Evolutionary conservation across 2,329 filamentous ascomycete genomes (phyloP).

Genomic region (Metarhizium guizhouense): DNA sequence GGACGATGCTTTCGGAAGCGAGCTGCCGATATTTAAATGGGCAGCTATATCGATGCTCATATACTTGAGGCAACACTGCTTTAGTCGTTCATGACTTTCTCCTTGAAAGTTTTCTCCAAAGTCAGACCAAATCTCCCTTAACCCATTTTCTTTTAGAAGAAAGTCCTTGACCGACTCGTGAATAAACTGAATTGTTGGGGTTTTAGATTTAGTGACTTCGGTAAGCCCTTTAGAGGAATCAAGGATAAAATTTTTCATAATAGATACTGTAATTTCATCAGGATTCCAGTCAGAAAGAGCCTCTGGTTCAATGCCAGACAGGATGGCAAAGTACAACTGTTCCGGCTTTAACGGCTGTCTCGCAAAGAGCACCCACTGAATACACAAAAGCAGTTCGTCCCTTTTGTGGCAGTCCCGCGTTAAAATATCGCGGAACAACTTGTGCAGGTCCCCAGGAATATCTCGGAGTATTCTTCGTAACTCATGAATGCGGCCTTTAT

Average conservation of each 20-base stretch:
- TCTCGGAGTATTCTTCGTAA: conserved; percentile 20
- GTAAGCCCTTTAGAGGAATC: conserved; percentile 36
- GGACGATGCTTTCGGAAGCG: neutral
- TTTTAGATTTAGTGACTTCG: conserved; percentile 22
- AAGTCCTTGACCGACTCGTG: conserved; percentile 43
- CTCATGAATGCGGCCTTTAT: conserved; percentile 11
- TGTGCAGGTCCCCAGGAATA: conserved; percentile 29
- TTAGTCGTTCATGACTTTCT: conserved; percentile 6
- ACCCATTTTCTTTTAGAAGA: conserved; percentile 25
- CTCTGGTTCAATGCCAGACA: neutral
- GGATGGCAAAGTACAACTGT: conserved; percentile 31
- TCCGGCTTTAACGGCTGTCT: conserved; percentile 28
- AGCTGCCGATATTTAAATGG: neutral
- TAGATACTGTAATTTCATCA: neutral
- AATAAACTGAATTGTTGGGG: conserved; percentile 32
- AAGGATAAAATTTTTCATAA: conserved; percentile 20
- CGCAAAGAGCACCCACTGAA: conserved; percentile 45
- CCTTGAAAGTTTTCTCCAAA: neutral
- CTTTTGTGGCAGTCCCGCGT: conserved; percentile 32
- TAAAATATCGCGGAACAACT: conserved; percentile 43
- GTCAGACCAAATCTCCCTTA: conserved; percentile 8
- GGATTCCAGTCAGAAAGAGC: neutral
- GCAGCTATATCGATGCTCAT: neutral
- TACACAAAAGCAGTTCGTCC: conserved; percentile 31
- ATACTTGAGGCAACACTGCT: conserved; percentile 7